Conservation (phyloP, 2,329 filamentous ascomycete species). For the Neurospora sp. region DNA sequence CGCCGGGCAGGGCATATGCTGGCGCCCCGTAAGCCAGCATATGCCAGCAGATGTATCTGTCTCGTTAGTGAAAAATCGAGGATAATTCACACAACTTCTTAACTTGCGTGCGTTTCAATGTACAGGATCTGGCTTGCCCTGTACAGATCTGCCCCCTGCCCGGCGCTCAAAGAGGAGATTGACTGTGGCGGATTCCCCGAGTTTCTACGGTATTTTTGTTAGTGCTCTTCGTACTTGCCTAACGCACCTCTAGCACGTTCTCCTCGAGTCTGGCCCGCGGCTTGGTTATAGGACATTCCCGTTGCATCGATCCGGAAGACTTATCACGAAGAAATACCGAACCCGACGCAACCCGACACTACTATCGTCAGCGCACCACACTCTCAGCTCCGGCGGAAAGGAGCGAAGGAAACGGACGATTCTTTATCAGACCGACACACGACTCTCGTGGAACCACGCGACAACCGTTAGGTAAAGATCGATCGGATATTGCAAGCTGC, state of each 20-base stretch:
- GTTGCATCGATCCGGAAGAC: neutral
- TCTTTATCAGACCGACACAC: neutral
- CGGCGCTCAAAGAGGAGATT: too few species aligned
- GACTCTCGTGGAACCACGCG: neutral
- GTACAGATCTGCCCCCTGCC: too few species aligned
- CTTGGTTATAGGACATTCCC: neutral
- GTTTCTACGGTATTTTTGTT: neutral
- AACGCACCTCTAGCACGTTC: neutral
- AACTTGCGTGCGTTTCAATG: too few species aligned
- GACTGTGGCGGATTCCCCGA: neutral
- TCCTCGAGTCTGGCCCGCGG: neutral
- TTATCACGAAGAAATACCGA: neutral
- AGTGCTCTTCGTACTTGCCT: neutral
- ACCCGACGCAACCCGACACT: neutral
- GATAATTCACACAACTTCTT: too few species aligned
- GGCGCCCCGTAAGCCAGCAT: too few species aligned
- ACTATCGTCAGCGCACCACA: neutral
- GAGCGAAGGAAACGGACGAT: neutral
- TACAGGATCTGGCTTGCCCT: too few species aligned
- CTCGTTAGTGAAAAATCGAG: too few species aligned
- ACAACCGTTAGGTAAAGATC: neutral
- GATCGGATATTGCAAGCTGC: neutral
- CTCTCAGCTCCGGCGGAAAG: neutral
- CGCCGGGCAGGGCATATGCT: too few species aligned
- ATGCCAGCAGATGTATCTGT: too few species aligned